Base-by-base conservation (phyloP, 768 basidiomycete genomes). In the Amanita exitialis region DNA sequence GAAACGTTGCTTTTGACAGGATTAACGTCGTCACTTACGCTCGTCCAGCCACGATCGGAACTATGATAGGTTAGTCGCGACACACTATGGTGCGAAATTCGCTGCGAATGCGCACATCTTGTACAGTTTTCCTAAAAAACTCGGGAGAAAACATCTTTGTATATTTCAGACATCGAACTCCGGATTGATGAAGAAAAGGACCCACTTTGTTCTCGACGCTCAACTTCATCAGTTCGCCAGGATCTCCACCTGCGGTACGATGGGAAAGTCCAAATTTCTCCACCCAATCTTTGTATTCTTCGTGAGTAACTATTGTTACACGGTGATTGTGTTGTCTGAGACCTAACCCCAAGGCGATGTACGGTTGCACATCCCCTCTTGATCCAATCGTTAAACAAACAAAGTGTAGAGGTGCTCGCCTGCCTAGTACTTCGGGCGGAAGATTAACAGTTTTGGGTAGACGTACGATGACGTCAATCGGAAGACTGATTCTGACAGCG, bases 31-130 rank as follows among this genome's bases (percentile, higher is more conserved):
- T n/a, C 5, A 68, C 77, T 54, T 52, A 81, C 79, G 68, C 41
- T 79, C 70, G 57, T 86, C 82, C 6, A 86, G 70, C 83, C 83
- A 86, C 15, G 70, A 66, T 9, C 82, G 71, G 66, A 82, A 86
- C 71, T 79, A 57, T n/a, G 7, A 46, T 6, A 23, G 25, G 49
- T 41, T 30, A 49, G 49, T 30, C 39, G 4, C 21, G 7, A 43
- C 28, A 43, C 5, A 1, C 27, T 28, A 7, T 34, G 16, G 54
- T 39, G 35, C 25, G 4, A 35, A 39, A n/a, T n/a, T n/a, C n/a
- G n/a, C n/a, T 7, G 8, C n/a, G 41, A 47, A 51, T 41, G 49
- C 76, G 53, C 53, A 78, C 77, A 55, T 78, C 73, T 3, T 68
- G 68, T 4, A 86, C 56, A 50, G 77, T 77, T 58, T 81, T 76